Conservation (phyloP, 2,329 filamentous ascomycete genomes). For the Sordariomycetes sp. region DNA sequence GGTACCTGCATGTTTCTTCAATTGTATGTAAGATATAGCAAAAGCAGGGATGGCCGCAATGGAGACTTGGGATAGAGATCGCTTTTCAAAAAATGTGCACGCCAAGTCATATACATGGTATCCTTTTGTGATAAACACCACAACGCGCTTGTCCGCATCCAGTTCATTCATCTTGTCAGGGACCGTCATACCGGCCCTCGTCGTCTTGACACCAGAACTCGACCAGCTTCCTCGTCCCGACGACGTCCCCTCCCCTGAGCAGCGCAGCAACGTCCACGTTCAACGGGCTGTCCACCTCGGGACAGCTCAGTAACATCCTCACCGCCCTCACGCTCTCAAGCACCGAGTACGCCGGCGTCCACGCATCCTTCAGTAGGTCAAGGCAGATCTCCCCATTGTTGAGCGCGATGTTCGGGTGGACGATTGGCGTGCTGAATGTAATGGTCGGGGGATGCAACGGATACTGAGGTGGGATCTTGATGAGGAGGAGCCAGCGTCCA, state of each 20-base stretch:
- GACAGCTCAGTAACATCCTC: constrained; percentile 53
- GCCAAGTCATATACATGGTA: too few relatives aligned
- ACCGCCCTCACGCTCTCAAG: constrained; percentile 65
- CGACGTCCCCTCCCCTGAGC: constrained; percentile 55
- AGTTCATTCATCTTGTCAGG: constrained; percentile 10
- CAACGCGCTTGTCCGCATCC: too few relatives aligned
- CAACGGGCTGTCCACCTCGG: constrained; percentile 65
- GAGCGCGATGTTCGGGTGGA: constrained; percentile 69
- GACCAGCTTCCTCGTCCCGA: constrained; percentile 62
- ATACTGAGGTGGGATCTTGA: constrained; percentile 69
- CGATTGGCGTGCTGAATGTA: constrained; percentile 72
- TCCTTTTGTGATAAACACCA: too few relatives aligned
- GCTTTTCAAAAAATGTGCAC: too few relatives aligned
- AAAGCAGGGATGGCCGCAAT: too few relatives aligned
- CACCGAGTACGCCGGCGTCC: constrained; percentile 82
- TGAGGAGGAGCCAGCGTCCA: constrained; percentile 76
- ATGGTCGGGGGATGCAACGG: constrained; percentile 71
- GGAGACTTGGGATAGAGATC: background rate
- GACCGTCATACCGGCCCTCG: constrained; percentile 24
- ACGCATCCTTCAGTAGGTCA: constrained; percentile 69
- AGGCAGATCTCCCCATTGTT: constrained; percentile 86
- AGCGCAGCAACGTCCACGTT: constrained; percentile 72
- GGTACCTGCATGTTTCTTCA: background rate
- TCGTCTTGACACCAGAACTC: constrained; percentile 53
- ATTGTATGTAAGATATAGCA: background rate